Base-by-base conservation (phyloP, 208 protist genomes). In the Leptomonas pyrrhocoris region DNA sequence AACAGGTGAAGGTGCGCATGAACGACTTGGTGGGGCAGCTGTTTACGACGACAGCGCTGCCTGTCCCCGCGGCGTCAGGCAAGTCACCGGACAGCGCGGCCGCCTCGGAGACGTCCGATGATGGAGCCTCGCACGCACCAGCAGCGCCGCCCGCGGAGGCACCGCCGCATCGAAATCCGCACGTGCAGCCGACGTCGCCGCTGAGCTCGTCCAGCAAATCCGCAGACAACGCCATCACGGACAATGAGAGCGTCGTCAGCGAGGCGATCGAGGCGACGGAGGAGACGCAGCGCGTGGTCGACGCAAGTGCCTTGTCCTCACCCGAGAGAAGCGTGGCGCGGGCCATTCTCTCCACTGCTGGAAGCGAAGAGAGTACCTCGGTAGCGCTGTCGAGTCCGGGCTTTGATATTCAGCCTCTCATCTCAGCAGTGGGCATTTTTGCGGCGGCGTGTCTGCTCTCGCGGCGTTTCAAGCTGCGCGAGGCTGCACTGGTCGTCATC, bases 361-460 rank as follows among this genome's bases (percentile, higher is more conserved):
- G 66, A 7, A 73, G 65, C 18, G 55, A 78, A 48, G 71, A 79
- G n/a, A 46, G 56, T 34, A 1, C 51, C 15, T 68, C 72, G 25
- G 54, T 79, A 25, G 59, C 65, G 11, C 34, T 68, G n/a, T 19
- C 27, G 1, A 58, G 65, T 46, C 45, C 83, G 5, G 67, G 51
- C 56, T 55, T 80, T 28, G 78, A 83, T 38, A 55, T 79, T 1
- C 73, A 74, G 19, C 55, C 73, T 16, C 77, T 90, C 7, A 81
- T 31, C 36, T 48, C 45, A 42, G 69, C 53, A 1, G 43, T 94
- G 18, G 93, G 93, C 16, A 42, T 19, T 13, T 95, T 86, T 65
- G 73, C 83, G 2, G 86, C 87, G 5, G 74, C 84, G 16, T 96
- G 91, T 61, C 68, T 97, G n/a, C 79, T 94, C 53, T 92, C 86